Evolutionary conservation across 2,329 filamentous ascomycete genomes (phyloP).

Genomic region (Phaeosphaeriaceae sp.): DNA sequence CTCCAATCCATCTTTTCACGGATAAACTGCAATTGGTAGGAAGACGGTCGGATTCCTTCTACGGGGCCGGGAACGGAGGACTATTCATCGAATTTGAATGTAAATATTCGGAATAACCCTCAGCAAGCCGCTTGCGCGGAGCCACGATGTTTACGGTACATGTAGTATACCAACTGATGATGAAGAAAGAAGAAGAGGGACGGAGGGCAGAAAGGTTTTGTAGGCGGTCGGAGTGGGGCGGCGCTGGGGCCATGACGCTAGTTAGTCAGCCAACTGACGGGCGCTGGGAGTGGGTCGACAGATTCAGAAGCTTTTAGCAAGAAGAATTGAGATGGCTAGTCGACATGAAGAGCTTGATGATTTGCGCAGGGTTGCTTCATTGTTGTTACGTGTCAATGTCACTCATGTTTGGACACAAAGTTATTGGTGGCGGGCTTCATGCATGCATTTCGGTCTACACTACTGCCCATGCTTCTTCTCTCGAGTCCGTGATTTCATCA

Average conservation of each 20-base stretch:
- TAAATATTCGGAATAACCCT: slow-evolving; percentile 45
- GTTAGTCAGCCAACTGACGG: slow-evolving; percentile 7
- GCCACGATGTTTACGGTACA: slow-evolving; percentile 47
- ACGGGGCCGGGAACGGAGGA: slow-evolving; percentile 55
- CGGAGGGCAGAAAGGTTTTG: slow-evolving; percentile 32
- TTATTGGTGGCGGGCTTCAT: slow-evolving; percentile 28
- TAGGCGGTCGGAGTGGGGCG: slow-evolving; percentile 10
- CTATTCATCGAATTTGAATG: slow-evolving; percentile 38
- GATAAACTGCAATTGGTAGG: slow-evolving; percentile 47
- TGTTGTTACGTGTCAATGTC: not conserved
- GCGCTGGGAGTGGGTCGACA: not conserved
- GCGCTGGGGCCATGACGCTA: slow-evolving; percentile 14
- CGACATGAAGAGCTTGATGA: not conserved
- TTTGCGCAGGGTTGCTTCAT: not conserved
- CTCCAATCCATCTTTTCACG: slow-evolving; percentile 52
- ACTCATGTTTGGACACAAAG: not conserved
- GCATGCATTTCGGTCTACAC: slow-evolving; percentile 42
- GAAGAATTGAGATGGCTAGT: not conserved
- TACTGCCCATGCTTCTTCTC: slow-evolving; percentile 31
- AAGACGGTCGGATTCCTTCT: slow-evolving; percentile 47
- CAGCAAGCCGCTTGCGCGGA: slow-evolving; percentile 52
- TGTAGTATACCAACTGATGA: slow-evolving; percentile 49
- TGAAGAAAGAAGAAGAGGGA: slow-evolving; percentile 31
- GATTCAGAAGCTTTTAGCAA: not conserved
- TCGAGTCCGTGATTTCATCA: slow-evolving; percentile 29